phyloP scores from a whole-genome alignment of 2,329 filamentous ascomycete genomes.

The Triangularia verruculosa region DNA sequence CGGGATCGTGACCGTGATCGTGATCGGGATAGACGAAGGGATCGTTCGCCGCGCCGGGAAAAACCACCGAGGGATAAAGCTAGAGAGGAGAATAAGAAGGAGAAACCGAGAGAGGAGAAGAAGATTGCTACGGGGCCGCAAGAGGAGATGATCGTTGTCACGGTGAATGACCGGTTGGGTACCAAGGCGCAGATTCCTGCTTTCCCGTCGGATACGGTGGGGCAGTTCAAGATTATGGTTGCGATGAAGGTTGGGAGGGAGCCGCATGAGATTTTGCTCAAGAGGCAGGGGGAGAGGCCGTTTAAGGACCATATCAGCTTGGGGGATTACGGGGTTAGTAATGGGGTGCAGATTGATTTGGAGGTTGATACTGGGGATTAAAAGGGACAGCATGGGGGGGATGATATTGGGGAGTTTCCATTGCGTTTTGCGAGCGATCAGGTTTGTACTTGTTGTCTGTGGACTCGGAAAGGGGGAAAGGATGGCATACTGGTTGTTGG shows the following conservation, averaged over 20 bases:
- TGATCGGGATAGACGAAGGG: conserved; percentile 27
- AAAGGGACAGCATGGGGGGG: conserved; percentile 23
- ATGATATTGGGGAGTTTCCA: background rate
- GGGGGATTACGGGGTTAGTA: conserved; percentile 91
- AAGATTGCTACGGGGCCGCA: conserved; percentile 33
- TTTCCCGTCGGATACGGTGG: conserved; percentile 77
- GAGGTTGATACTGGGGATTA: conserved; percentile 61
- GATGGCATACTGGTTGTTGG: no score
- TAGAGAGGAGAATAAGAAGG: conserved; percentile 37
- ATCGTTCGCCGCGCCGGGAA: conserved; percentile 1
- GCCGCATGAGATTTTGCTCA: conserved; percentile 86
- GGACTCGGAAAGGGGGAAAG: no score
- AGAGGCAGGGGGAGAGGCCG: conserved; percentile 85
- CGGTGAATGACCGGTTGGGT: conserved; percentile 91
- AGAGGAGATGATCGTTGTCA: conserved; percentile 89
- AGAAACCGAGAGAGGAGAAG: conserved; percentile 27
- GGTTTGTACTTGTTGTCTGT: no score
- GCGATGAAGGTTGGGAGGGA: conserved; percentile 85
- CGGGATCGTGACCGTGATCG: conserved; percentile 34
- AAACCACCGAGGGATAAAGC: conserved; percentile 23
- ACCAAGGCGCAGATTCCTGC: conserved; percentile 95
- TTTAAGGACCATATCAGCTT: conserved; percentile 89
- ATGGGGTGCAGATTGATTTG: conserved; percentile 71
- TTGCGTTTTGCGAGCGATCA: no score
- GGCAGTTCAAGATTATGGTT: conserved; percentile 87